Conservation (phyloP, 106 monocot genomes). For the Triglochin maritima region DNA sequence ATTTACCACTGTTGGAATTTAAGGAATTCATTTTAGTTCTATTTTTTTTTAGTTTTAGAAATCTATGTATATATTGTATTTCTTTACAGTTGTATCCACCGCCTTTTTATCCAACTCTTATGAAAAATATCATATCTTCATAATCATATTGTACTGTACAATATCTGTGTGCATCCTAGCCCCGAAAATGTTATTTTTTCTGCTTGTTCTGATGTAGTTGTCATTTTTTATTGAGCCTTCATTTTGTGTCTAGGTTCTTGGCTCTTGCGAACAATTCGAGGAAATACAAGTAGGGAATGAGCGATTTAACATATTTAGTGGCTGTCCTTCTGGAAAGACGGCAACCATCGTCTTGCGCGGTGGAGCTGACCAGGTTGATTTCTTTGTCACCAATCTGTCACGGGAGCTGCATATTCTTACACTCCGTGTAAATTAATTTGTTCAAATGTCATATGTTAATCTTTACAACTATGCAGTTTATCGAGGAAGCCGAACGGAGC, state of each 20-base stretch:
- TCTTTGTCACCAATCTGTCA: neutral
- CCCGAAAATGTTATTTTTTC: neutral
- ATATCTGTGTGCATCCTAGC: neutral
- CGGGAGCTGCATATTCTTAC: no score
- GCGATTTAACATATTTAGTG: conserved; percentile 96
- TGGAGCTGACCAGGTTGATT: conserved; percentile 88
- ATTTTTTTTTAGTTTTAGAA: no score
- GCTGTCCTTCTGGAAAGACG: conserved; percentile 90
- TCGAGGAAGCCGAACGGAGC: conserved; percentile 99
- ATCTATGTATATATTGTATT: no score
- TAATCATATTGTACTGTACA: neutral
- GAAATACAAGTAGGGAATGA: conserved; percentile 99
- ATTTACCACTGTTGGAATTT: no score
- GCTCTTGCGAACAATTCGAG: conserved; percentile 85
- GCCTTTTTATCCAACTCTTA: no score
- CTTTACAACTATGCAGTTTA: conserved; percentile 44
- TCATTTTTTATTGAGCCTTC: neutral
- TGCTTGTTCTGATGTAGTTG: neutral
- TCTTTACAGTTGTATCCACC: no score
- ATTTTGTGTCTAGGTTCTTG: conserved; percentile 58
- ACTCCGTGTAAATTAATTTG: no score
- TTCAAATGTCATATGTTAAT: neutral
- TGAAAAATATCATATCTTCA: no score
- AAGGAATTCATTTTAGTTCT: no score
- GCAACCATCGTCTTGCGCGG: conserved; percentile 98